Evolutionary conservation across 306 rosid genomes (phyloP).

Genomic region (Dalbergia oliveri): DNA sequence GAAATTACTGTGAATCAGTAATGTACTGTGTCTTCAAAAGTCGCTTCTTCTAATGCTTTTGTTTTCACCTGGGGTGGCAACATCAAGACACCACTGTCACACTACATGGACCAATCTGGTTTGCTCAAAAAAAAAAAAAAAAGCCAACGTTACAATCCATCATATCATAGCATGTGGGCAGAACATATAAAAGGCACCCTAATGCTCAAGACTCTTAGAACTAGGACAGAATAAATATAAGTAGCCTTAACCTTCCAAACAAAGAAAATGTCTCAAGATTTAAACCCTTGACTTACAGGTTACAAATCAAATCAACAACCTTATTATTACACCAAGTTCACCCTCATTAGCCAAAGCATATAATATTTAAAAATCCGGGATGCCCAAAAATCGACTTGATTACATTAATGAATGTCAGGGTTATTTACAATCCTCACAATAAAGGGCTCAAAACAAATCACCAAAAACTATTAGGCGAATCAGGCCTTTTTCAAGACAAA

Average conservation of each 20-base stretch:
- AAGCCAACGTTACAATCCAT: background rate
- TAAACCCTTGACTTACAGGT: too few relatives aligned
- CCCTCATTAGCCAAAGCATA: too few relatives aligned
- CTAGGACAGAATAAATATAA: too few relatives aligned
- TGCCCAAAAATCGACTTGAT: background rate
- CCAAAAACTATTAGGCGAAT: background rate
- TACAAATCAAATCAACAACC: too few relatives aligned
- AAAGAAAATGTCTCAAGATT: too few relatives aligned
- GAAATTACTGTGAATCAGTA: too few relatives aligned
- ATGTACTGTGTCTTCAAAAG: background rate
- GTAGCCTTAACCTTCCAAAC: too few relatives aligned
- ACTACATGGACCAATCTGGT: background rate
- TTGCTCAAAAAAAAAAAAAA: background rate
- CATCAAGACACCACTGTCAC: background rate
- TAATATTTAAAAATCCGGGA: background rate
- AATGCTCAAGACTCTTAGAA: too few relatives aligned
- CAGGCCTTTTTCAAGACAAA: slow-evolving; percentile 26
- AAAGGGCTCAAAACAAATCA: slow-evolving; percentile 18
- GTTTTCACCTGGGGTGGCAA: background rate
- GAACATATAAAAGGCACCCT: background rate
- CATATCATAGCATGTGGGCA: background rate
- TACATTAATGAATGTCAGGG: background rate
- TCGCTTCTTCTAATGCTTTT: background rate
- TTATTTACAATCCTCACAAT: slow-evolving; percentile 39
- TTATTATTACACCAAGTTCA: too few relatives aligned